Evolutionary conservation across 2,329 filamentous ascomycete species (phyloP), one percentile per base, ranked within the genome.

Genomic region (Cercospora beticola): DNA sequence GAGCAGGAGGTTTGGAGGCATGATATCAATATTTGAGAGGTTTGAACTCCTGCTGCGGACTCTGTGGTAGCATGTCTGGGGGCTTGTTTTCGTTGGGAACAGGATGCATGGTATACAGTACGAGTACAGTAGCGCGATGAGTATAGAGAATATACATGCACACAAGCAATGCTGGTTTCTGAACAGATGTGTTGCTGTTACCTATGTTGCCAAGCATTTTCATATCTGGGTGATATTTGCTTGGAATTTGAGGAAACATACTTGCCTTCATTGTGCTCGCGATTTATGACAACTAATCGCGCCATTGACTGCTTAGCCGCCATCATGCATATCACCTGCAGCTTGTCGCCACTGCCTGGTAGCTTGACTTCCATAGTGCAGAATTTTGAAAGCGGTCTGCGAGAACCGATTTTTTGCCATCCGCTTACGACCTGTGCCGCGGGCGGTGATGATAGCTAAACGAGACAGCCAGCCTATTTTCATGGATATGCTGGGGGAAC

Each of bases 1-100:
- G 79, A 82, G 72, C 83, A 85, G 74, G 76, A 81, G 69, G 79
- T 84, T 26, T 85, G 83, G 83, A 75, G 79, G 69, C 83, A 85
- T 74, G 76, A 78, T 5, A 79, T 84, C 70, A 84, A 84, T 65
- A 76, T 79, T 23, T 67, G 40, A 40, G 26, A n/a, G n/a, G n/a
- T n/a, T n/a, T n/a, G n/a, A n/a, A n/a, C n/a, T n/a, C n/a, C n/a
- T n/a, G n/a, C n/a, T n/a, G n/a, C n/a, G n/a, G n/a, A n/a, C n/a
- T n/a, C n/a, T n/a, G n/a, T n/a, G n/a, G n/a, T n/a, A n/a, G n/a
- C n/a, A n/a, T n/a, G n/a, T n/a, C n/a, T n/a, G n/a, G n/a, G n/a
- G n/a, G n/a, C n/a, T n/a, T n/a, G n/a, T n/a, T n/a, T n/a, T n/a
- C n/a, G n/a, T n/a, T n/a, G n/a, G n/a, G n/a, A n/a, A n/a, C n/a